Percentiles rank a stretch among this genome's conserved stretches.
phyloP scores from a whole-genome alignment of 441 rosid genomes.

The Macaranga tanarius region DNA sequence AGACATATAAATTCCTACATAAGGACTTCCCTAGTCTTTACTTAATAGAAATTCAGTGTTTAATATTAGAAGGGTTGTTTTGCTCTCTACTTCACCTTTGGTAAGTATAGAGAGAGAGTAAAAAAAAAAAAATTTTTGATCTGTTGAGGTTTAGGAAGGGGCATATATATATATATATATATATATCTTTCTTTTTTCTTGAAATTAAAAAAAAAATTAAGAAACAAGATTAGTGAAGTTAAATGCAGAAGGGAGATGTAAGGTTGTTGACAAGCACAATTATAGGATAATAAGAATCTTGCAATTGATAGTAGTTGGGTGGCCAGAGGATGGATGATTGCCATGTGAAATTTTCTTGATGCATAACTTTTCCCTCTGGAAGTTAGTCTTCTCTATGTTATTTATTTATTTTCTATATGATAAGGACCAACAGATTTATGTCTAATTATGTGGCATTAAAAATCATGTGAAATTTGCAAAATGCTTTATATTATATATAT shows the following conservation, averaged over 20 bases:
- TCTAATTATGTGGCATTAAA: not conserved
- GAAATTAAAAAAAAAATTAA: not conserved
- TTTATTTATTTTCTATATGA: not conserved
- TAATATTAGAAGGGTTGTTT: no score
- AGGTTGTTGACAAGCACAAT: constrained; percentile 16
- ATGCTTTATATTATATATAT: no score
- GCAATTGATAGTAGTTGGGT: constrained; percentile 9
- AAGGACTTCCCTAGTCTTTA: no score
- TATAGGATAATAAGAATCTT: constrained; percentile 19
- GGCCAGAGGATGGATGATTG: not conserved
- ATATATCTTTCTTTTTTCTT: not conserved
- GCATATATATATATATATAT: no score
- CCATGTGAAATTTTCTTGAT: constrained; percentile 19
- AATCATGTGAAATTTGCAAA: not conserved
- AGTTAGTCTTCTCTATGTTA: not conserved
- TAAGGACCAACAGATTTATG: not conserved
- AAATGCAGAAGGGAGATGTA: constrained; percentile 1
- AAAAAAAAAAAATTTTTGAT: no score
- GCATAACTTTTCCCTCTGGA: constrained; percentile 10
- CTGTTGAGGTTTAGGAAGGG: no score
- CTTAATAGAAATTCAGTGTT: no score
- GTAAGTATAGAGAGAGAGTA: no score
- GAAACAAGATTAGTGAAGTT: not conserved
- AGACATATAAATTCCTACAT: no score
- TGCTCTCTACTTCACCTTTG: no score